Evolutionary conservation across 2,329 filamentous ascomycete species (phyloP).

Genomic region (Penicillium oxalicum): DNA sequence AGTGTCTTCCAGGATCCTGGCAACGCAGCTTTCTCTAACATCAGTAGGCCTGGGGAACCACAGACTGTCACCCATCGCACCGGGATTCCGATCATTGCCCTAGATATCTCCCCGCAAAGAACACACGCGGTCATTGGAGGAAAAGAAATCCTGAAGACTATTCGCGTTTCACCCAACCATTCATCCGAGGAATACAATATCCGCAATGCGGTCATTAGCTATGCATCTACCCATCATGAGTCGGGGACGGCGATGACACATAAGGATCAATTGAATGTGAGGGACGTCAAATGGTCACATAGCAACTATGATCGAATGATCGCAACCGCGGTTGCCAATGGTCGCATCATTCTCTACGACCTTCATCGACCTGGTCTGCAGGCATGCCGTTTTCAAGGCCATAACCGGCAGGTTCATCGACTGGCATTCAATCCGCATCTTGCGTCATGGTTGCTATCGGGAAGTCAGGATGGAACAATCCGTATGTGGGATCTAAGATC

Average conservation of each 20-base stretch:
- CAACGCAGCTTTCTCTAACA: conserved; percentile 14
- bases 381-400: conserved; percentile 57
- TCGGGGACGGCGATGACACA: conserved; percentile 45
- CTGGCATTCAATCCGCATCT: conserved; percentile 60
- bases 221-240: conserved; percentile 48
- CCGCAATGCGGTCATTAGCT: conserved; percentile 54
- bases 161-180: conserved; percentile 51
- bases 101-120: conserved; percentile 58
- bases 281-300: conserved; percentile 64
- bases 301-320: conserved; percentile 55
- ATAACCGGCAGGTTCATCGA: conserved; percentile 60
- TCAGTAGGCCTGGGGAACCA: conserved; percentile 42
- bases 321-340: conserved; percentile 59
- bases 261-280: conserved; percentile 56
- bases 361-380: conserved; percentile 56
- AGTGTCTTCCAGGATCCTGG: background rate
- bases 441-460: conserved; percentile 56
- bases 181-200: conserved; percentile 60
- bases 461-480: conserved; percentile 59
- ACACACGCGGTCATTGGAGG: conserved; percentile 61
- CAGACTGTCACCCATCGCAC: conserved; percentile 57
- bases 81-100: conserved; percentile 57
- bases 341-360: conserved; percentile 61
- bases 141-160: conserved; percentile 61
- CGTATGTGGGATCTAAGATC: conserved; percentile 60